phyloP scores from a whole-genome alignment of 2,329 filamentous ascomycete species.

The Malbranchea zuffiana region DNA sequence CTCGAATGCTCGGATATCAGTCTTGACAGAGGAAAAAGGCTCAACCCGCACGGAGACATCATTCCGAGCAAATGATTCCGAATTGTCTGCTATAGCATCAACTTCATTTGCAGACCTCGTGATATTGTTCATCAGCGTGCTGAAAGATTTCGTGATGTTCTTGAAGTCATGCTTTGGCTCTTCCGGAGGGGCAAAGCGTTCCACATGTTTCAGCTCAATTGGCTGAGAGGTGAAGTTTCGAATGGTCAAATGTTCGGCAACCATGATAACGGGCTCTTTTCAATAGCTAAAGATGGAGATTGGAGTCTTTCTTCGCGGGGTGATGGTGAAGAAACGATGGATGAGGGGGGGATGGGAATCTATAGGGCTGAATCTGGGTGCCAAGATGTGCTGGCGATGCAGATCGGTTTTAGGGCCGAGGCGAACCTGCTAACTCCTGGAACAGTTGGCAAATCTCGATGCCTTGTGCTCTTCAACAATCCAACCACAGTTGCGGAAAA shows the following conservation, averaged over 20 bases:
- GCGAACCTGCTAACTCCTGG: too few relatives aligned
- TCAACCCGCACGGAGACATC: slow-evolving; percentile 54
- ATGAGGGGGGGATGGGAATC: too few relatives aligned
- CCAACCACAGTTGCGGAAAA: too few relatives aligned
- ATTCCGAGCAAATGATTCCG: slow-evolving; percentile 49
- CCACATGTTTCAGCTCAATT: slow-evolving; percentile 61
- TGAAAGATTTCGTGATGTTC: slow-evolving; percentile 40
- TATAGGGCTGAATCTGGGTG: too few relatives aligned
- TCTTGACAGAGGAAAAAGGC: slow-evolving; percentile 56
- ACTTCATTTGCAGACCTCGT: slow-evolving; percentile 36
- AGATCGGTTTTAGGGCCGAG: too few relatives aligned
- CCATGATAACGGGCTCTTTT: slow-evolving; percentile 9
- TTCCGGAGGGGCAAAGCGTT: slow-evolving; percentile 56
- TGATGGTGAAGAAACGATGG: too few relatives aligned
- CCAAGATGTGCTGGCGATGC: too few relatives aligned
- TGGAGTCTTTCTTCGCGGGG: too few relatives aligned
- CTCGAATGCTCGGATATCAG: slow-evolving; percentile 51
- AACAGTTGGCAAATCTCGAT: too few relatives aligned
- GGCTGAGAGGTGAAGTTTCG: slow-evolving; percentile 69
- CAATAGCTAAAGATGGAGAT: too few relatives aligned
- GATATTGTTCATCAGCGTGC: slow-evolving; percentile 27
- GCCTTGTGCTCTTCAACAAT: too few relatives aligned
- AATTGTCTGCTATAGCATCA: slow-evolving; percentile 38
- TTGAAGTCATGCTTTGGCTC: slow-evolving; percentile 26
- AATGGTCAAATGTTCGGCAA: slow-evolving; percentile 47